Evolutionary conservation across 2,329 filamentous ascomycete species (phyloP), one percentile per base, ranked within the genome.

Genomic region (Pyrenophora graminea): DNA sequence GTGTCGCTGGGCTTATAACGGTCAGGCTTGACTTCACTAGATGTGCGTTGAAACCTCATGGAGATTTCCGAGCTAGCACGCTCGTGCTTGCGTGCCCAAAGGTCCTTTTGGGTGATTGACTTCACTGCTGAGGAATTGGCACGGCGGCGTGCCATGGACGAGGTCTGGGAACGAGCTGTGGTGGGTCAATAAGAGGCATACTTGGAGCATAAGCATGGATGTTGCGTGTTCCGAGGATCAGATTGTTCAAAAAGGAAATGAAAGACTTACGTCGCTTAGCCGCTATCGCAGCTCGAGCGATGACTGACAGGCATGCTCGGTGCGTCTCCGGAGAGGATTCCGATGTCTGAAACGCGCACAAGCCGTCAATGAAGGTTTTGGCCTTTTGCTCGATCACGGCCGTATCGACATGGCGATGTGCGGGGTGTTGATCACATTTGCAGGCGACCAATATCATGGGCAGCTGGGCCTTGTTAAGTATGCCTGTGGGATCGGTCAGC

Each of bases 401-500:
- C 12, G 87, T 83, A 66, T 93, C 85, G 48, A 95, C 80, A 68
- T 90, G 83, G 66, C 88, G 86, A 52, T 85, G 78, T 51, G 83
- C 81, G 56, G 87, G 83, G 40, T 87, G 85, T 43, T 85, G 83
- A 72, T 97, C 93, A 77, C 90, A 96, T 79, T 97, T 97, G 72
- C 87, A 93, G 48, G 91, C 90, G 44, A 95, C 89, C 36, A 97
- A 82, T 56, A 93, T 82, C 45, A 88, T 88, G 7, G 92, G 91
- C 33, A 96, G 76, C 19, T 82, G 81, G 15, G 88, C 85, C 63
- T 87, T 88, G 51, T 85, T 83, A 44, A 96, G 80, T 36, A 87
- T 86, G 76, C 85, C 91, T 95, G 71, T 64, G 62, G 41, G 61
- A 31, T 31, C 38, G 31, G 59, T 68, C 48, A 69, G 65, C 46